Conservation (phyloP, 805 yeast species). For the Ascoidea tarda region DNA sequence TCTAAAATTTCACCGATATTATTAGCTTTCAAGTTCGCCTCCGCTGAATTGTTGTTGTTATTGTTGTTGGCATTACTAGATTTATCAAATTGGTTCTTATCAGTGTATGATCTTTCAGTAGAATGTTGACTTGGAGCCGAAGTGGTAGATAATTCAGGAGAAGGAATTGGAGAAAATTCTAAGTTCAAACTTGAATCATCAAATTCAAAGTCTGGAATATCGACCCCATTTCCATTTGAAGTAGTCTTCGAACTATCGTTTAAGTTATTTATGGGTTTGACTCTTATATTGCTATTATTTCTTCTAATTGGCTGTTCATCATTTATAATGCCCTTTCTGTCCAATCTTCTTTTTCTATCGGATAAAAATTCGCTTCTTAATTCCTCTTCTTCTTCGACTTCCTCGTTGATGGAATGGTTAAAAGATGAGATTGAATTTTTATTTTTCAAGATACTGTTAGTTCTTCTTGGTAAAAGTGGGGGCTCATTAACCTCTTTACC, state of each 20-base stretch:
- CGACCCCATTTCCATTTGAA: no score
- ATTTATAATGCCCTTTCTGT: background rate
- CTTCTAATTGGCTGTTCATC: background rate
- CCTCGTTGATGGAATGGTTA: background rate
- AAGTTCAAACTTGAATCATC: background rate
- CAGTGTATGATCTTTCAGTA: background rate
- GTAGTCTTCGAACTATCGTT: background rate
- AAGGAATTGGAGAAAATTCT: background rate
- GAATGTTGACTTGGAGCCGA: background rate
- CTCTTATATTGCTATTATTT: background rate
- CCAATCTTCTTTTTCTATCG: background rate
- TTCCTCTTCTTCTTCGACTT: background rate
- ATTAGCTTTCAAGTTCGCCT: background rate
- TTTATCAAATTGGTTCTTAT: no score
- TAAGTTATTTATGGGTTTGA: no score
- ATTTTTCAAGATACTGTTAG: slow-evolving; percentile 9
- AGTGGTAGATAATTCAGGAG: background rate
- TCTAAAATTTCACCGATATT: no score
- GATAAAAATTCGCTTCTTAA: background rate
- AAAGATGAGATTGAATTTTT: background rate
- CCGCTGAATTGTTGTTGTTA: slow-evolving; percentile 6
- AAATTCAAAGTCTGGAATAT: background rate
- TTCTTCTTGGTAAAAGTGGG: slow-evolving; percentile 5
- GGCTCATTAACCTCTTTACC: slow-evolving; percentile 13
- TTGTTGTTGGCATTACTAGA: no score